phyloP scores from a whole-genome alignment of 2,329 filamentous ascomycete species.

The Aureobasidium pullulans region DNA sequence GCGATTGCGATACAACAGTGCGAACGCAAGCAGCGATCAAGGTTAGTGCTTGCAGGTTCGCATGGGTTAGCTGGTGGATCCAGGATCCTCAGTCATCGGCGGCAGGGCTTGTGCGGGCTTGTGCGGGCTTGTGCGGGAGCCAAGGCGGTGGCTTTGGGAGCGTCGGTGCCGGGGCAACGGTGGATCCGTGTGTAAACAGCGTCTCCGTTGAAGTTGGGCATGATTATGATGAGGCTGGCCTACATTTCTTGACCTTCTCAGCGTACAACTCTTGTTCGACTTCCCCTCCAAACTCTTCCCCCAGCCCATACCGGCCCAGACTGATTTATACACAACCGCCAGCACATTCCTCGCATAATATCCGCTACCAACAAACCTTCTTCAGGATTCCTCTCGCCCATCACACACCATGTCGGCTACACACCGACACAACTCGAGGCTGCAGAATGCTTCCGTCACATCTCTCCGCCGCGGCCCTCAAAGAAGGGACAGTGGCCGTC shows the following conservation, averaged over 20 bases:
- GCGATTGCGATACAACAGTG: background rate
- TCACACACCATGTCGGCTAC: constrained; percentile 8
- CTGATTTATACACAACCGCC: constrained; percentile 3
- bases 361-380: background rate
- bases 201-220: background rate
- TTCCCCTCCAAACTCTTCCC: constrained; percentile 22
- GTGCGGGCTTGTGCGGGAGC: background rate
- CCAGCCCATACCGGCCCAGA: background rate
- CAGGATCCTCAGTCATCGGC: background rate
- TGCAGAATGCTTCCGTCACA: constrained; percentile 13
- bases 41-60: background rate
- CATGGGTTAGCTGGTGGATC: background rate
- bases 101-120: background rate
- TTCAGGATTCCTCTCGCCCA: background rate
- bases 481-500: constrained; percentile 50
- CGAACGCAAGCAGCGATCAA: background rate
- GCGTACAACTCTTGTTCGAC: constrained; percentile 23
- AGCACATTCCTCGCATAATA: constrained; percentile 13
- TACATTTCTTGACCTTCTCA: background rate
- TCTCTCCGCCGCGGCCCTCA: constrained; percentile 30
- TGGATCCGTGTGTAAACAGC: background rate
- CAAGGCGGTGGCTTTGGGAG: background rate
- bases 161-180: background rate
- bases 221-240: background rate
- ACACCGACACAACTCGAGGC: constrained; percentile 13